Conservation (phyloP, 805 yeast species). For the Metschnikowia chrysomelidarum region DNA sequence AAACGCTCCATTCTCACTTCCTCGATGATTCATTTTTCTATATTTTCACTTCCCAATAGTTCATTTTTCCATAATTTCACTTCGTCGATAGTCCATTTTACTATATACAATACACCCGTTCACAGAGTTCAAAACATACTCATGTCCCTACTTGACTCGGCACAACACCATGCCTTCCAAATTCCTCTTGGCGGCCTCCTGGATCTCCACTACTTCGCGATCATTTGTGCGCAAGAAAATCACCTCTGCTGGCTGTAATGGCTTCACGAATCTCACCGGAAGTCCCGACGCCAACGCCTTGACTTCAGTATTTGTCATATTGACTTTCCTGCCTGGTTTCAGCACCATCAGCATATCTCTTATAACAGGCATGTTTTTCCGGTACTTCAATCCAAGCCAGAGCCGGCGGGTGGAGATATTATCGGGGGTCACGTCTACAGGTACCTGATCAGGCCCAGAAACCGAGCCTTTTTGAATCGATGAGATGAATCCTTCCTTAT, state of each 20-base stretch:
- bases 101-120: constrained; percentile 5
- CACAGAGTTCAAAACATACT: not conserved
- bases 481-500: constrained; percentile 86
- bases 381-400: constrained; percentile 90
- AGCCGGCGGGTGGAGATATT: constrained; percentile 81
- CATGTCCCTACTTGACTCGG: constrained; percentile 54
- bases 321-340: constrained; percentile 79
- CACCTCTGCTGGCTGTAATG: constrained; percentile 87
- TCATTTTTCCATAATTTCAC: no score
- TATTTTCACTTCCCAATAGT: no score
- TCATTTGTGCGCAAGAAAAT: constrained; percentile 59
- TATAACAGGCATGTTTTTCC: constrained; percentile 75
- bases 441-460: constrained; percentile 75
- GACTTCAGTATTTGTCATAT: constrained; percentile 61
- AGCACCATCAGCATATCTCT: constrained; percentile 69
- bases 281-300: constrained; percentile 73
- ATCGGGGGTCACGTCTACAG: constrained; percentile 80
- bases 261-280: constrained; percentile 69
- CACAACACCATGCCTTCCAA: constrained; percentile 78
- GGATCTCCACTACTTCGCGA: constrained; percentile 62
- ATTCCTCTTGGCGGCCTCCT: constrained; percentile 78
- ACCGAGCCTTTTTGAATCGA: constrained; percentile 82
- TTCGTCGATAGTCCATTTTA: not conserved
- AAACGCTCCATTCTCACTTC: no score
- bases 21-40: no score